Base-by-base conservation (phyloP, 805 yeast genomes). In the Kuraishia floccosa region DNA sequence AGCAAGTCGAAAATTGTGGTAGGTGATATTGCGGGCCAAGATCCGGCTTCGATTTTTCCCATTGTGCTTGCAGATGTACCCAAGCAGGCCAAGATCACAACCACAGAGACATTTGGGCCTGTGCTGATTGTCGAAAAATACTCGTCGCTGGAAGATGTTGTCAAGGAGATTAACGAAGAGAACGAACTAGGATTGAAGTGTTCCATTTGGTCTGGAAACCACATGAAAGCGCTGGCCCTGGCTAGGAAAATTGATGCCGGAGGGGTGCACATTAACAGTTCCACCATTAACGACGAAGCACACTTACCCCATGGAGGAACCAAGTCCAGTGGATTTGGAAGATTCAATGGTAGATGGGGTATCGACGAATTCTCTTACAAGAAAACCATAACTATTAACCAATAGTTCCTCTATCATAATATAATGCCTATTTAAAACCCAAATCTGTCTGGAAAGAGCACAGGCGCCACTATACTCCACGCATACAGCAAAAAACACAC, bases 391-490 rank as follows among this genome's bases (percentile, higher is more conserved):
- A 60, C 64, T 3, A 14, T 30, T 15, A 16, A 14, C 28, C 12
- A 26, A 18, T 26, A 15, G 10, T 19, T n/a, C n/a, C n/a, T n/a
- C n/a, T n/a, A n/a, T n/a, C n/a, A n/a, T n/a, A n/a, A n/a, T n/a
- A n/a, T n/a, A n/a, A 24, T 25, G n/a, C 17, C 14, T 14, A 6
- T 16, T 10, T 9, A 11, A 16, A 13, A 26, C 18, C 14, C 17
- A 55, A 91, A 91, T 35, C 96, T 61, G 40, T 89, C 97, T 2
- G 96, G 96, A 64, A 86, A 71, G 10, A 84, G 43, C 6, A 83
- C 80, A 0, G 98, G 98, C 1, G 97, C 98, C 7, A 84, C 50
- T 37, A 91, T 56, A 6, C 94, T 82, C 98, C 97, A 91, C 1
- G 77, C 76, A 46, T 89, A 91, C 30, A 91, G 63, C 5, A 63